Evolutionary conservation across 129 eudicot genomes (phyloP).

Genomic region (Cynara cardunculus): DNA sequence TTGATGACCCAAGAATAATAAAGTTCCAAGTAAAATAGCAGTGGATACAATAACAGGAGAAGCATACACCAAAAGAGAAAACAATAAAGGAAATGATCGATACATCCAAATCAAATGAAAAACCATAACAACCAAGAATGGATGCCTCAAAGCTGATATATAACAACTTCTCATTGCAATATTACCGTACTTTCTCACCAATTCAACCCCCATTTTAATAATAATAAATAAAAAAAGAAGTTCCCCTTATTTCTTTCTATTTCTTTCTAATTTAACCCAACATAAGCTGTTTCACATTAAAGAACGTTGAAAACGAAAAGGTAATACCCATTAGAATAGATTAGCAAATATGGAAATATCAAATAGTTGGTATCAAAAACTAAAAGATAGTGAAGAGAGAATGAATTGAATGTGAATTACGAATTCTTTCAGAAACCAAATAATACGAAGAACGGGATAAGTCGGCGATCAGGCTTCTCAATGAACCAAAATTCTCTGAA

Average conservation of each 20-base stretch:
- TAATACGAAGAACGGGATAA: too few relatives aligned
- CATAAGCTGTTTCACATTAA: neutral
- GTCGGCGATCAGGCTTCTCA: neutral
- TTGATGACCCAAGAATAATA: constrained; percentile 75
- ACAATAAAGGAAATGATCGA: constrained; percentile 61
- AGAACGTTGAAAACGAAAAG: neutral
- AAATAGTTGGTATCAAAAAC: neutral
- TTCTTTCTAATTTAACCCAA: neutral
- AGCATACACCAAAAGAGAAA: constrained; percentile 60
- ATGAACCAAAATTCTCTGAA: neutral
- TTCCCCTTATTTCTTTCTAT: neutral
- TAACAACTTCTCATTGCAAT: constrained; percentile 36
- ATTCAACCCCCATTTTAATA: constrained; percentile 45
- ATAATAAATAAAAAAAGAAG: neutral
- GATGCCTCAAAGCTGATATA: constrained; percentile 63
- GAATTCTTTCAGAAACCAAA: neutral
- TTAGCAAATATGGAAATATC: neutral
- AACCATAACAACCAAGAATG: constrained; percentile 59
- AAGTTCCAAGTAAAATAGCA: constrained; percentile 77
- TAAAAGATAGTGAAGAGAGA: neutral
- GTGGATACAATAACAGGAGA: constrained; percentile 88
- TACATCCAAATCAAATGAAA: constrained; percentile 47
- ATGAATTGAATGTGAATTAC: neutral
- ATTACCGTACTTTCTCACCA: constrained; percentile 41
- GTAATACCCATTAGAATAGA: neutral